Evolutionary conservation across 306 rosid species (phyloP), one percentile per base, ranked within the genome.

Genomic region (Crataegus laevigata): DNA sequence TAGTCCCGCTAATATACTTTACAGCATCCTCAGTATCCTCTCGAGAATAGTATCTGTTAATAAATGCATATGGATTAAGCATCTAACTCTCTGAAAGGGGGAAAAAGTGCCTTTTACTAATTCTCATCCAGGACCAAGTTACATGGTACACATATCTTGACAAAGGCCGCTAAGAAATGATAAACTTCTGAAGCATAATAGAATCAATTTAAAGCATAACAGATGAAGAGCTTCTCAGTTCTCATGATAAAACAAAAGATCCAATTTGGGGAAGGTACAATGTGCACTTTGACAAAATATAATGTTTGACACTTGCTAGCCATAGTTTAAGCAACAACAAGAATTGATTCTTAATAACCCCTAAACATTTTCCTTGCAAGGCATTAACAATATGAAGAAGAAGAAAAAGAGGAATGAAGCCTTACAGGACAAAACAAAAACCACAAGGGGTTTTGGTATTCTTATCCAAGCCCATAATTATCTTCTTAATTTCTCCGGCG

Each of bases 401-500:
- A 75, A 66, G 3, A 47, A 28, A 5, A 32, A 32, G 64, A 25
- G 11, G 42, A 38, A 8, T 8, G 42, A 38, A 38, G 11, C 3
- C 94, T 87, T 85, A 94, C 98, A 88, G 71, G 69, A 90, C 93
- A 77, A 91, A 94, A 84, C 97, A 91, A 76, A 94, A 94, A 34
- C 98, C 97, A 21, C 97, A 94, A 18, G 98, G 98, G 0, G 97
- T 94, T 85, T 94, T 90, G 0, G 98, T 52, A 82, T 94, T 94
- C 89, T 94, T 94, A 75, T 94, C 98, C 96, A 94, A 87, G 22
- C 98, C 98, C 98, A 94, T 91, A 58, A 91, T 91, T 24, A 94
- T 91, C 86, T 91, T 94, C 86, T 94, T 94, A 24, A 94, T 82
- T 87, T 94, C 98, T 45, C 98, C 98, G 55, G 94, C 91, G n/a